phyloP scores from a whole-genome alignment of 257 asterid genomes.

The Eucommia ulmoides region DNA sequence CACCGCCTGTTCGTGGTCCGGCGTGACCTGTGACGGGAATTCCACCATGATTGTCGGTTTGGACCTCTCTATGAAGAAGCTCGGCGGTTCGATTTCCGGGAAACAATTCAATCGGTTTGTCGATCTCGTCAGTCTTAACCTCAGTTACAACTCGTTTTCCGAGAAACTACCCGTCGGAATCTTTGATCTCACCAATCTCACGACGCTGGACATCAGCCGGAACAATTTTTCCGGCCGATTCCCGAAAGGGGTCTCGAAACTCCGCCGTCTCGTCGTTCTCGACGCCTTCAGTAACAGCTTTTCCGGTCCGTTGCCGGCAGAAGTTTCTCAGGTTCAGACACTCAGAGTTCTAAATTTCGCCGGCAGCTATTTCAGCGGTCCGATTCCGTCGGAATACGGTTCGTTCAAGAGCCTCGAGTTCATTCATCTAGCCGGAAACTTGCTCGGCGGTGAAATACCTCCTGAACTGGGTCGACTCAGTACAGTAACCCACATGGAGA shows the following conservation, averaged over 20 bases:
- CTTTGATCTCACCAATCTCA: slow-evolving; percentile 46
- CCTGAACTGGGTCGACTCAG: slow-evolving; percentile 52
- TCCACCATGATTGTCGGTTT: slow-evolving; percentile 42
- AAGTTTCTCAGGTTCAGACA: slow-evolving; percentile 33
- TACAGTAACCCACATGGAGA: slow-evolving; percentile 77
- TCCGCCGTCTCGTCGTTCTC: slow-evolving; percentile 41
- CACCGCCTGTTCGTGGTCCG: slow-evolving; percentile 77
- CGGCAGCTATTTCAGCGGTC: slow-evolving; percentile 91
- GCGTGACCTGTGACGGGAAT: slow-evolving; percentile 48
- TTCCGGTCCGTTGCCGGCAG: slow-evolving; percentile 67
- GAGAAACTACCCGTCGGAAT: slow-evolving; percentile 45
- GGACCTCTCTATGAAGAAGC: slow-evolving; percentile 75
- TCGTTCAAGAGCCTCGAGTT: slow-evolving; percentile 47
- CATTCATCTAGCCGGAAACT: slow-evolving; percentile 87
- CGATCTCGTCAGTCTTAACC: slow-evolving; percentile 53
- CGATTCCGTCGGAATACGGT: slow-evolving; percentile 75
- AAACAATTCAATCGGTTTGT: slow-evolving; percentile 34
- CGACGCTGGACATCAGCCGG: slow-evolving; percentile 61
- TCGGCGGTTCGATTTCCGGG: slow-evolving; percentile 60
- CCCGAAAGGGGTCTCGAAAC: slow-evolving; percentile 65
- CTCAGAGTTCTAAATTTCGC: slow-evolving; percentile 73
- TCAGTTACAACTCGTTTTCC: slow-evolving; percentile 72
- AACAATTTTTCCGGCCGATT: slow-evolving; percentile 85
- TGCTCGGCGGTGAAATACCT: slow-evolving; percentile 53
- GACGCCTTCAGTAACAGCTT: slow-evolving; percentile 98